Evolutionary conservation across 139 green algal genomes (phyloP).

Genomic region (Micractinium sp.): DNA sequence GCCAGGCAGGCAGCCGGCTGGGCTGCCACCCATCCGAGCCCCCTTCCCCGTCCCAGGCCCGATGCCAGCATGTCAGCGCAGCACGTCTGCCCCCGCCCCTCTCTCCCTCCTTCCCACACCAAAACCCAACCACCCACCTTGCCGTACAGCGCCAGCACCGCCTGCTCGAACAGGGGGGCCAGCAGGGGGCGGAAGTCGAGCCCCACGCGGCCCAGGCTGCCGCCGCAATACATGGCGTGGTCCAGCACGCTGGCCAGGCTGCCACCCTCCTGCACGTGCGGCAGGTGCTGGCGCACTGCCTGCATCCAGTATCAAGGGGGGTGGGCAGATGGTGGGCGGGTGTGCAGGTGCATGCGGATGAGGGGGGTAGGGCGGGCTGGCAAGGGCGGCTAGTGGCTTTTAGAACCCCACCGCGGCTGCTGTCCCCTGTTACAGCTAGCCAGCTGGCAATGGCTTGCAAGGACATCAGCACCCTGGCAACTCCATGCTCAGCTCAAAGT

Average conservation of each 20-base stretch:
- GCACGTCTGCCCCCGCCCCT: background rate
- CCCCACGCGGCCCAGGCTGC: slow-evolving; percentile 89
- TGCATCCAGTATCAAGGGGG: background rate
- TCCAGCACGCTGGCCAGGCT: slow-evolving; percentile 90
- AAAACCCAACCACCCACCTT: slow-evolving; percentile 39
- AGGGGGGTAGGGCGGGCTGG: background rate
- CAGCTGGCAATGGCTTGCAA: too few relatives aligned
- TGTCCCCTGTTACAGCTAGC: too few relatives aligned
- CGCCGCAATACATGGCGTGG: slow-evolving; percentile 96
- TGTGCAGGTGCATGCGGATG: background rate
- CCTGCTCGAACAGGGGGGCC: slow-evolving; percentile 87
- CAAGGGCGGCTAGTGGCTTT: background rate
- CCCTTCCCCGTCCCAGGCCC: background rate
- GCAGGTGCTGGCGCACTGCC: slow-evolving; percentile 66
- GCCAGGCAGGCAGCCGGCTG: background rate
- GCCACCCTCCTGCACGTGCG: slow-evolving; percentile 66
- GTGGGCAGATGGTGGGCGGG: background rate
- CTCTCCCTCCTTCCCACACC: background rate
- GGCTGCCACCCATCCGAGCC: background rate
- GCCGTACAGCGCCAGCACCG: slow-evolving; percentile 69
- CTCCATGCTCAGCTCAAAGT: too few relatives aligned
- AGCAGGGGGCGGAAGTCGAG: slow-evolving; percentile 93
- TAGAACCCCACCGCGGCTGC: too few relatives aligned
- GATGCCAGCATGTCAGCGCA: background rate
- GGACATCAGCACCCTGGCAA: too few relatives aligned